These are phyloP conservation scores for Myrica gale DNA, from an alignment of 306 rosid genomes.

Conservation along the genomic window DNA sequence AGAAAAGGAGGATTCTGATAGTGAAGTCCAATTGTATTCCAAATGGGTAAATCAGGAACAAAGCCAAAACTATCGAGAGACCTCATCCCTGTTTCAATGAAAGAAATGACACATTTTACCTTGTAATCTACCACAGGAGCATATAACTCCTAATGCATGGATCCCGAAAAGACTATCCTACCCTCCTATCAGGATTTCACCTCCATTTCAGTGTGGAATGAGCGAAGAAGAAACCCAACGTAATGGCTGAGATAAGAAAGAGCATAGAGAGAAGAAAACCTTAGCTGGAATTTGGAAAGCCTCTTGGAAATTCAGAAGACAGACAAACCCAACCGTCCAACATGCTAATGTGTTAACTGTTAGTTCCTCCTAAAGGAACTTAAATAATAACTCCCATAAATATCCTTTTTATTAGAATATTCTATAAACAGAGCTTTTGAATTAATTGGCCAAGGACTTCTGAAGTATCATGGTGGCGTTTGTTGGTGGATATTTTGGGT, in stretches of 20 bases:
- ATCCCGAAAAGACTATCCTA: conserved; percentile 31
- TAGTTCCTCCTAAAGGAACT: conserved; percentile 12
- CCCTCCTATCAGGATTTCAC: conserved; percentile 33
- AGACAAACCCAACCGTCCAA: conserved; percentile 25
- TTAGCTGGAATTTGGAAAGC: conserved; percentile 26
- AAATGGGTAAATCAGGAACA: conserved; percentile 16
- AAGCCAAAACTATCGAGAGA: conserved; percentile 8
- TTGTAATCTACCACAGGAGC: conserved; percentile 18
- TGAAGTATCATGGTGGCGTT: no score
- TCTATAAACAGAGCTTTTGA: not conserved
- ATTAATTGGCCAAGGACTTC: no score
- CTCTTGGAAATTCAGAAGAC: conserved; percentile 27
- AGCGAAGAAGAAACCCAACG: conserved; percentile 16
- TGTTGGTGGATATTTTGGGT: no score
- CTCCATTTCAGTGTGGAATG: conserved; percentile 25
- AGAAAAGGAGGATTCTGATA: conserved; percentile 12
- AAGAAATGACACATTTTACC: conserved; percentile 1
- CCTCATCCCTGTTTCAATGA: conserved; percentile 20
- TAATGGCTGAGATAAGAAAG: conserved; percentile 11
- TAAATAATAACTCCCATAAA: conserved; percentile 17
- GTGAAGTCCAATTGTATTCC: not conserved
- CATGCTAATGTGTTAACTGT: conserved; percentile 18
- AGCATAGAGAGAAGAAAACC: conserved; percentile 14
- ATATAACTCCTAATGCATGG: not conserved
- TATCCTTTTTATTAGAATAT: not conserved